Base-by-base conservation (phyloP, 768 basidiomycete genomes). In the Calocybe gangraenosa region DNA sequence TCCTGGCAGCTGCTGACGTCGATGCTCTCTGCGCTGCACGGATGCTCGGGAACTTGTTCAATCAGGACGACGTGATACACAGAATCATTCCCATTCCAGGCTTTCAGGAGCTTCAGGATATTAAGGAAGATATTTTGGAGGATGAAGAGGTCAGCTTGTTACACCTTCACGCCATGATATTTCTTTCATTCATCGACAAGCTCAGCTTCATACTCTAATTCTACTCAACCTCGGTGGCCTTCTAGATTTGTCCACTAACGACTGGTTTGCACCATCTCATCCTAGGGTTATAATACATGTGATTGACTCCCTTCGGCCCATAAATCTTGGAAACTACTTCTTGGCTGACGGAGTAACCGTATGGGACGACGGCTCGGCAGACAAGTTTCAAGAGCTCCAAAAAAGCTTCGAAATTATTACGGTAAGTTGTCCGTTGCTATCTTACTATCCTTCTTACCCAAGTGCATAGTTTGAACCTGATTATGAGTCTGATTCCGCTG, bases 11-110 rank as follows among this genome's bases (percentile, higher is more conserved):
- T 2, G 87, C 92, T 8, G 89, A 94, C 59, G 88, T 93, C 41
- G 95, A 99, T 67, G 90, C 90, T 3, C 70, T 97, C 5, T 93
- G 92, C 61, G 92, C 92, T 8, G 84, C 90, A 3, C 79, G 84
- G 36, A 95, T 98, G 81, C 78, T 98, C 36, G 84, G 87, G 9
- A 83, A 84, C 25, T 70, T 99, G 14, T 82, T 99, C 67, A 87
- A 82, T 55, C 90, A 94, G 55, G 96, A 99, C 72, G 92, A 95
- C 55, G 81, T 98, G 33, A 84, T 87, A 62, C 87, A 97, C 65
- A 78, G 90, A 37, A 80, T 92, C 42, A 84, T 92, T 30, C 96
- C 96, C 23, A 83, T 97, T 1, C 84, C 90, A 11, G 92, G 92
- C 1, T 84, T 88, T 47, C 74, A 79, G 9, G 89, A 92, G 51